Percentiles rank a stretch among this genome's conserved stretches.
These are phyloP conservation scores for Sordaria brevicollis DNA, from an alignment of 495 filamentous ascomycete species.

Conservation along the genomic window DNA sequence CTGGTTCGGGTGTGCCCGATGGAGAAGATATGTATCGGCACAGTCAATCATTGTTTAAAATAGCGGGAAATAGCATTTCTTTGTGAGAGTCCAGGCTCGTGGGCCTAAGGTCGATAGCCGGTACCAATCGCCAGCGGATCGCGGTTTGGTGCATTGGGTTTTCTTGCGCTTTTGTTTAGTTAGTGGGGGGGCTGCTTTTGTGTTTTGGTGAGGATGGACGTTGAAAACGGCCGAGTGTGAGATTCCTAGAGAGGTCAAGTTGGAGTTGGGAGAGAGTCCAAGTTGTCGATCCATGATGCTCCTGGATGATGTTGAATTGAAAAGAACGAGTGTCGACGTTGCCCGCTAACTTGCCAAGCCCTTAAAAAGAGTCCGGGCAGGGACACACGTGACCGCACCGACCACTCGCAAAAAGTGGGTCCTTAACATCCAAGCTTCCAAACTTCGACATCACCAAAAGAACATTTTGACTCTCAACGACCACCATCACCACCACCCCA, in stretches of 20 bases:
- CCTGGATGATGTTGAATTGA: not conserved
- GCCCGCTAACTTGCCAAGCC: not conserved
- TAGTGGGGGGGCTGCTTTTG: not conserved
- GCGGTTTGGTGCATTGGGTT: not conserved
- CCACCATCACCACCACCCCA: not conserved
- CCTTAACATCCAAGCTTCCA: not conserved
- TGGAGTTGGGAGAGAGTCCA: not conserved
- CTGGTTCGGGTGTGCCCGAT: not conserved
- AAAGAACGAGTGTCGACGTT: not conserved
- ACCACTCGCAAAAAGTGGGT: not conserved
- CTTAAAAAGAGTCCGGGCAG: not conserved
- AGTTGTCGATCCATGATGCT: too few species aligned
- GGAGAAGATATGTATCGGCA: not conserved
- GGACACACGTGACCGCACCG: not conserved
- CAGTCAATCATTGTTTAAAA: not conserved
- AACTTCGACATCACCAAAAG: not conserved
- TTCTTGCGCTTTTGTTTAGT: not conserved
- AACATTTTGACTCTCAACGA: not conserved
- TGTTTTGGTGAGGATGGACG: not conserved
- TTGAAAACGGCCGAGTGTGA: not conserved
- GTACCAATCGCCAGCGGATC: not conserved
- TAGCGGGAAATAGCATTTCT: not conserved
- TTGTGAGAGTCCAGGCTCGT: not conserved
- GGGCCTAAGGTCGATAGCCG: not conserved
- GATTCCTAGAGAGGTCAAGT: fast-evolving